Evolutionary conservation across 345 rosid genomes (phyloP).

Genomic region (Conringia planisiliqua): DNA sequence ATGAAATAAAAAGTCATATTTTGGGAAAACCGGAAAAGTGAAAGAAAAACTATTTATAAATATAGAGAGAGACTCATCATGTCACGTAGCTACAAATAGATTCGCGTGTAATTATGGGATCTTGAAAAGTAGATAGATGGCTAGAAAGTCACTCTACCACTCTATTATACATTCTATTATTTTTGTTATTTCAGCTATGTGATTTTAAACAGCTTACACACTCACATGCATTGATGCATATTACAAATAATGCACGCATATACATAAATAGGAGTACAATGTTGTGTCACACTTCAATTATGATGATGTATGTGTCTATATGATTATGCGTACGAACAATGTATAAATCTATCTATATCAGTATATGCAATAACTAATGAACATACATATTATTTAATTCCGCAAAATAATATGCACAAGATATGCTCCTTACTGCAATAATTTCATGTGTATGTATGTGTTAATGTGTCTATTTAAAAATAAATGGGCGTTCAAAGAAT

Average conservation of each 20-base stretch:
- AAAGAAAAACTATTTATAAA: slow-evolving; percentile 4
- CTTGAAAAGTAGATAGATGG: slow-evolving; percentile 31
- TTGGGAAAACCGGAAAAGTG: background rate
- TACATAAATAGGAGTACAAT: slow-evolving; percentile 34
- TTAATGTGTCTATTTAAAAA: background rate
- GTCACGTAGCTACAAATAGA: slow-evolving; percentile 37
- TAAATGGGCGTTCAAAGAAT: slow-evolving; percentile 7
- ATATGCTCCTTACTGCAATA: slow-evolving; percentile 1
- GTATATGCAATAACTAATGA: background rate
- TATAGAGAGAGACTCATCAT: slow-evolving; percentile 33
- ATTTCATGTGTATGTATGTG: background rate
- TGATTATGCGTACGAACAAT: slow-evolving; percentile 11
- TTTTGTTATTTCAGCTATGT: slow-evolving; percentile 5
- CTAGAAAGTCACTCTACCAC: slow-evolving; percentile 29
- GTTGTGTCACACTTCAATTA: slow-evolving; percentile 34
- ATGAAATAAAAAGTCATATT: slow-evolving; percentile 24
- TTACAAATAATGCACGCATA: slow-evolving; percentile 25
- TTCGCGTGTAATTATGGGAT: slow-evolving; percentile 40
- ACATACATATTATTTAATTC: background rate
- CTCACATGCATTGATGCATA: slow-evolving; percentile 29
- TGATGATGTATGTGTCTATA: slow-evolving; percentile 24
- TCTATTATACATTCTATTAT: slow-evolving; percentile 15
- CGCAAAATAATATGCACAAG: background rate
- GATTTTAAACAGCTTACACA: slow-evolving; percentile 20
- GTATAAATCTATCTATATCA: slow-evolving; percentile 3